Conservation (phyloP, 75 land plant genomes). For the Chamaecyparis obtusa region DNA sequence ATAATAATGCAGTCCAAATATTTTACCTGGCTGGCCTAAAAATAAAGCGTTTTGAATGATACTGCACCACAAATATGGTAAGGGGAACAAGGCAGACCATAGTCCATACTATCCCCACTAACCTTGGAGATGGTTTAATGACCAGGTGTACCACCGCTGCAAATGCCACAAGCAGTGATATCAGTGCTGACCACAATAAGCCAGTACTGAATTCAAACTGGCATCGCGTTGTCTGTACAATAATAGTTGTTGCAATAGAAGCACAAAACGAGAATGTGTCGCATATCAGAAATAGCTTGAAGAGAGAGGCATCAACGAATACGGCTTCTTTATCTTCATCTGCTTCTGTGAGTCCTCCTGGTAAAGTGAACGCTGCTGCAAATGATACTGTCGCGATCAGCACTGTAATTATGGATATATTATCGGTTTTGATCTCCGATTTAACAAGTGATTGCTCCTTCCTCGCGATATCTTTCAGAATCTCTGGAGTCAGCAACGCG, state of each 20-base stretch:
- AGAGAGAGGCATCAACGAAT: neutral
- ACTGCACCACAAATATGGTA: too few relatives aligned
- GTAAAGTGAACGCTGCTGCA: neutral
- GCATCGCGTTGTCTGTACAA: neutral
- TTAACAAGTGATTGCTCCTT: neutral
- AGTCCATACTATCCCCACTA: neutral
- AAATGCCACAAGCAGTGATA: neutral
- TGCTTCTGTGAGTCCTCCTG: neutral
- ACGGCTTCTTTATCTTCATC: too few relatives aligned
- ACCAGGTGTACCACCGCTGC: neutral
- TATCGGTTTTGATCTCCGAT: neutral
- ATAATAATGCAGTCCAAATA: neutral
- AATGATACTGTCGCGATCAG: neutral
- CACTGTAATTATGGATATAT: neutral
- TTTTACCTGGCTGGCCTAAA: neutral
- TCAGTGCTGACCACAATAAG: neutral
- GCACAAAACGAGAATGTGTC: neutral
- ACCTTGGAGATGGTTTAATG: neutral
- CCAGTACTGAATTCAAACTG: neutral
- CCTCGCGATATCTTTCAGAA: neutral
- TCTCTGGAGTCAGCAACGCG: neutral
- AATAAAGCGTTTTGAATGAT: neutral
- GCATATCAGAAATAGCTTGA: neutral
- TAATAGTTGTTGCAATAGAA: too few relatives aligned
- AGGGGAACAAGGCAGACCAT: neutral